Evolutionary conservation across 2,329 filamentous ascomycete species (phyloP).

Genomic region (Trichophyton verrucosum): DNA sequence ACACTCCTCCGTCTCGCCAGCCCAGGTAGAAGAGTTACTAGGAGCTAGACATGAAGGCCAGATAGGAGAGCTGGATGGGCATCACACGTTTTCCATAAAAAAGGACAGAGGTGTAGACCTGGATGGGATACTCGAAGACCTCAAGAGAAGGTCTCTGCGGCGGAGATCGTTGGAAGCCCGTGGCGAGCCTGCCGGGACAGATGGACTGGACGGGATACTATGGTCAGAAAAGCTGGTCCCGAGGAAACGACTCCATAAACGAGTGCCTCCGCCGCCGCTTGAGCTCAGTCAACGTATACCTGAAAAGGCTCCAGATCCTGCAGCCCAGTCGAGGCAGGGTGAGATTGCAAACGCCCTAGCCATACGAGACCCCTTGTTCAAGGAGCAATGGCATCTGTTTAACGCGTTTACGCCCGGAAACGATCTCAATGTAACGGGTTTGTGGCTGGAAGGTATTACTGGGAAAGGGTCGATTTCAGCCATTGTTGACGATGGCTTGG

Average conservation of each 20-base stretch:
- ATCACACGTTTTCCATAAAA: slow-evolving; percentile 73
- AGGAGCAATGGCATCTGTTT: slow-evolving; percentile 88
- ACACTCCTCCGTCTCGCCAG: slow-evolving; percentile 46
- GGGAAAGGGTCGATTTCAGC: slow-evolving; percentile 81
- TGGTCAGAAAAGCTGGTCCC: slow-evolving; percentile 68
- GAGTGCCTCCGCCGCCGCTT: slow-evolving; percentile 30
- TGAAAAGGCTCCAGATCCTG: slow-evolving; percentile 27
- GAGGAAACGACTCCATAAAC: slow-evolving; percentile 50
- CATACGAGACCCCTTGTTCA: slow-evolving; percentile 83
- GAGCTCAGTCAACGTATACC: slow-evolving; percentile 6
- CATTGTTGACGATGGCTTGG: slow-evolving; percentile 89
- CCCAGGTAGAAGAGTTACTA: slow-evolving; percentile 55
- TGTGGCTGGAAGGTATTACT: slow-evolving; percentile 85
- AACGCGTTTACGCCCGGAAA: slow-evolving; percentile 72
- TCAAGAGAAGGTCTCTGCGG: slow-evolving; percentile 52
- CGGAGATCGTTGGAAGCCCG: slow-evolving; percentile 30
- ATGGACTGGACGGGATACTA: slow-evolving; percentile 60
- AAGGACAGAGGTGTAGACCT: slow-evolving; percentile 45
- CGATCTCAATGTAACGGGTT: slow-evolving; percentile 88
- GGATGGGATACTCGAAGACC: slow-evolving; percentile 39
- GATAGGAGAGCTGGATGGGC: slow-evolving; percentile 62
- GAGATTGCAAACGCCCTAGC: slow-evolving; percentile 52
- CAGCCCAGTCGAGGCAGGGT: slow-evolving; percentile 46
- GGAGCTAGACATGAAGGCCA: slow-evolving; percentile 70
- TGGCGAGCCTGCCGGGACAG: slow-evolving; percentile 7